Conservation (phyloP, 306 rosid genomes). For the Gastrolobium villosum region DNA sequence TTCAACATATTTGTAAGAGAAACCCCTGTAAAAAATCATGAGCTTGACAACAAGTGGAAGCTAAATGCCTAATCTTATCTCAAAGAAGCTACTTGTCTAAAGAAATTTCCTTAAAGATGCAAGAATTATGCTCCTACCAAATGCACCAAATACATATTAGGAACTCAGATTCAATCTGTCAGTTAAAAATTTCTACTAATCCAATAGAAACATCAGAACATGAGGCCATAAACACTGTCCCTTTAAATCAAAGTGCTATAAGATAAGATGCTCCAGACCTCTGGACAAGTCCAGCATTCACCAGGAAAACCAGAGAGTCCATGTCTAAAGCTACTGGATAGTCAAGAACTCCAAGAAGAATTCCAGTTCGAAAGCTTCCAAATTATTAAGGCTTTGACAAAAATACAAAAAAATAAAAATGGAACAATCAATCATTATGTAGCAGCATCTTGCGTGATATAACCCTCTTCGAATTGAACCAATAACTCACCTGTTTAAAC, state of each 20-base stretch:
- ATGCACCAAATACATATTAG: background rate
- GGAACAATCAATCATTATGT: constrained; percentile 15
- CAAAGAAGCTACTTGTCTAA: background rate
- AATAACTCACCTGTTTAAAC: too few relatives aligned
- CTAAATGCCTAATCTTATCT: background rate
- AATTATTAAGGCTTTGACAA: background rate
- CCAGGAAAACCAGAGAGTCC: background rate
- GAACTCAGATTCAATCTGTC: background rate
- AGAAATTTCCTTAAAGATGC: background rate
- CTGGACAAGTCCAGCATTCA: background rate
- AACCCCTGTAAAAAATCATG: background rate
- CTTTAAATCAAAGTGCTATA: constrained; percentile 2
- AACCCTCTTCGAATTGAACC: background rate
- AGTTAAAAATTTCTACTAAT: background rate
- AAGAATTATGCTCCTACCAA: background rate
- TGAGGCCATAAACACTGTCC: background rate
- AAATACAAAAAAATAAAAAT: constrained; percentile 4
- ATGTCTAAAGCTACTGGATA: background rate
- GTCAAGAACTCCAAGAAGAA: constrained; percentile 26
- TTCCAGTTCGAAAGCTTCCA: background rate
- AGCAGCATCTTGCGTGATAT: background rate
- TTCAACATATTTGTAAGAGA: background rate
- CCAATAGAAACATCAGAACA: background rate
- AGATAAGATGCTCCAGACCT: background rate
- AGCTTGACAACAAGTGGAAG: background rate